Conservation (phyloP, 768 basidiomycete genomes). For the Fistulinella prunicolor region DNA sequence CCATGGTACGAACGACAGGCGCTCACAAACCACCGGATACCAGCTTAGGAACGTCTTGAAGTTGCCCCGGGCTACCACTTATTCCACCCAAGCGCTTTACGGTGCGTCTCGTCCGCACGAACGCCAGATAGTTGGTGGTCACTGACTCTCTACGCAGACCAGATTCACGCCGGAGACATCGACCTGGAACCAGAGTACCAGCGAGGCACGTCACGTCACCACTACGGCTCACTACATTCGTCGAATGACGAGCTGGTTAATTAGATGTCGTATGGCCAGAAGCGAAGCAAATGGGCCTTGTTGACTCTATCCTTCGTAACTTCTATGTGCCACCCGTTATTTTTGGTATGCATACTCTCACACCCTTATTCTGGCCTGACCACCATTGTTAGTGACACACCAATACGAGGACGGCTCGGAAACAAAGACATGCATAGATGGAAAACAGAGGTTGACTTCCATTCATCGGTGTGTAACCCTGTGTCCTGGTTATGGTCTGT, state of each 20-base stretch:
- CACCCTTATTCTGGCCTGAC: not conserved
- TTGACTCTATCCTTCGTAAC: constrained; percentile 77
- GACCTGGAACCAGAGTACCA: constrained; percentile 78
- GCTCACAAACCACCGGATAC: constrained; percentile 17
- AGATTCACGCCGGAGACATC: constrained; percentile 61
- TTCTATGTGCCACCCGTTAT: constrained; percentile 80
- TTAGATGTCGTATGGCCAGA: constrained; percentile 80
- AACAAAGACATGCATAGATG: constrained; percentile 68
- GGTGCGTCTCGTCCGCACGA: constrained; percentile 32
- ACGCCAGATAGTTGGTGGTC: not conserved
- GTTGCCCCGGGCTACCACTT: constrained; percentile 57
- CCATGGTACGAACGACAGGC: not conserved
- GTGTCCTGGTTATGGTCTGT: not conserved
- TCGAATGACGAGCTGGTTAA: not conserved
- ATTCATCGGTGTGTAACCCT: constrained; percentile 53
- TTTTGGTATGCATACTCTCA: constrained; percentile 46
- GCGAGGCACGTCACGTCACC: constrained; percentile 46
- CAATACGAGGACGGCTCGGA: constrained; percentile 61
- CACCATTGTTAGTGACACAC: constrained; percentile 41
- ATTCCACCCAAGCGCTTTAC: constrained; percentile 59
- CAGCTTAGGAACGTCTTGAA: constrained; percentile 47
- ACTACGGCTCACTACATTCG: not conserved
- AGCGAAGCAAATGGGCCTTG: constrained; percentile 66
- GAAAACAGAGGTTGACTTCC: constrained; percentile 78
- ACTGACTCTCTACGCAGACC: constrained; percentile 41